Evolutionary conservation across 371 early-diverging fungal species (phyloP), one percentile per base, ranked within the genome.

Genomic region (Rhizomucor miehei): DNA sequence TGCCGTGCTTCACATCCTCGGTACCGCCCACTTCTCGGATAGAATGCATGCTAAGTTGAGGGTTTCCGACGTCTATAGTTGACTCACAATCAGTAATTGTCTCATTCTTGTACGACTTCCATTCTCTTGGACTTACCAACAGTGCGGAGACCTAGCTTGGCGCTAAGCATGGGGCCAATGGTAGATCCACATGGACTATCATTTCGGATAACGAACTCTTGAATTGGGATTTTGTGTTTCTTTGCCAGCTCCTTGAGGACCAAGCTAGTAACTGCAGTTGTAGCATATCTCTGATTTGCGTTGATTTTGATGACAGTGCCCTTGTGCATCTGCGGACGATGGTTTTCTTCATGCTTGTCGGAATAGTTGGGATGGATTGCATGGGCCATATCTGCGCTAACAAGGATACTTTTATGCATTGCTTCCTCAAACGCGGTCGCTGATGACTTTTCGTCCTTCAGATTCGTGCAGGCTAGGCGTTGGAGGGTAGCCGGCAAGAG

Each of bases 301-400:
- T 98, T 97, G 53, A 89, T 62, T 78, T 98, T 98, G 71, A 98
- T 90, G 16, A 95, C 96, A 25, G 95, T 87, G 21, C 99, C 99
- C 64, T 88, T 82, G 73, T 97, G 93, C 84, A 99, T 89, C 41
- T 79, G 67, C 16, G 97, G 97, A 11, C 89, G 82, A 71, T 98
- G 97, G 64, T 93, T 87, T 38, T 85, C 89, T 65, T 95, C 97
- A 62, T 95, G 91, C 74, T 85, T 89, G 20, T 91, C 90, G 47
- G 51, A 24, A 63, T 94, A 95, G 73, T 96, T 97, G 45, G 94
- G 94, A 68, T 95, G 92, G 47, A 91, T 69, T 8, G 93, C 92
- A 68, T 99, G 99, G 1, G 97, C 95, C 91, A 95, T 95, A 63
- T 95, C 96, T 6, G 93, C 91, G 51, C 91, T 90, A 53, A 98